phyloP scores from a whole-genome alignment of 352 stramenopile genomes.

The Bremia lactucae region DNA sequence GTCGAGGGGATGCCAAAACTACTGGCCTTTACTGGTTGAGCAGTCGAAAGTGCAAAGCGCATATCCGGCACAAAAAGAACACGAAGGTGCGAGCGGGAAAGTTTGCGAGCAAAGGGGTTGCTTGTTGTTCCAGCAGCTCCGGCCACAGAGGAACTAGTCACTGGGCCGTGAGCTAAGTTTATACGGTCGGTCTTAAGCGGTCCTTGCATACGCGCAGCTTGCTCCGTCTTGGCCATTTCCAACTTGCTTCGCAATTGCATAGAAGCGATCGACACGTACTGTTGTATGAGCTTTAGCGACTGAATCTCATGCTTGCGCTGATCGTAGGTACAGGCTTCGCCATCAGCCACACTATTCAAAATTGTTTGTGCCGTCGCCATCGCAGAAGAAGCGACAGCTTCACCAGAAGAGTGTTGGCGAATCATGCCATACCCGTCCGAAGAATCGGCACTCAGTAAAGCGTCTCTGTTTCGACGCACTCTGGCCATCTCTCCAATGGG shows the following conservation, averaged over 20 bases:
- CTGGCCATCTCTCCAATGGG: conserved; percentile 10
- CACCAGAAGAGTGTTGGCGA: conserved; percentile 23
- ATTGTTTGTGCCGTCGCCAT: conserved; percentile 14
- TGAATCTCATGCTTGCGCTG: conserved; percentile 68
- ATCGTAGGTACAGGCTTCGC: conserved; percentile 34
- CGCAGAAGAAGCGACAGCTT: conserved; percentile 17
- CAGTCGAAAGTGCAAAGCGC: conserved; percentile 46
- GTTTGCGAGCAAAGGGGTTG: conserved; percentile 45
- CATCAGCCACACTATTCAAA: conserved; percentile 15
- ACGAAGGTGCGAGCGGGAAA: conserved; percentile 46
- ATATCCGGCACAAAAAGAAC: conserved; percentile 57
- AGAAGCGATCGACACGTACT: conserved; percentile 81
- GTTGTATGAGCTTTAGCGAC: conserved; percentile 75
- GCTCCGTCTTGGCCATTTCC: conserved; percentile 72
- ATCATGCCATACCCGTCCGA: conserved; percentile 42
- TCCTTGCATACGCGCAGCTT: conserved; percentile 56
- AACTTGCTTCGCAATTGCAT: conserved; percentile 87
- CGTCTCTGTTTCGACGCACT: conserved; percentile 25
- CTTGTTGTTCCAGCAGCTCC: conserved; percentile 10
- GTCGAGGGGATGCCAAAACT: conserved; percentile 29
- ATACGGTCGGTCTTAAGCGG: conserved; percentile 24
- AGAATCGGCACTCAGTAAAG: conserved; percentile 57
- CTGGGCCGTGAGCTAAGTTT: conserved; percentile 15
- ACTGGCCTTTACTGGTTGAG: conserved; percentile 32
- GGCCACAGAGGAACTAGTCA: conserved; percentile 18